phyloP scores from a whole-genome alignment of 495 filamentous ascomycete genomes.

The Annulohypoxylon stygium region DNA sequence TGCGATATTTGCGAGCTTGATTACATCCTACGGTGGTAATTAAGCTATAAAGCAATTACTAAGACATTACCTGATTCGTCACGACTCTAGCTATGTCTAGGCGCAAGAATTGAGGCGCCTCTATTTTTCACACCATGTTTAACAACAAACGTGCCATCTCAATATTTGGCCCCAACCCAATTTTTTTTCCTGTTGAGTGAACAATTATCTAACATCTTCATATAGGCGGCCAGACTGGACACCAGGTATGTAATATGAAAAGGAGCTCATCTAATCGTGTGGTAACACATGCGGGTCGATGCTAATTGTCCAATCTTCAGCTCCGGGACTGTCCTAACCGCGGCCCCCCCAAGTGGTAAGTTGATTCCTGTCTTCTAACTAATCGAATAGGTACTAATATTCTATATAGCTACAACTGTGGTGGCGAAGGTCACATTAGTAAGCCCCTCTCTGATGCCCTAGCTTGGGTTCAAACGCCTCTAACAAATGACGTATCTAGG shows the following conservation, averaged over 20 bases:
- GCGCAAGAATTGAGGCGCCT: neutral
- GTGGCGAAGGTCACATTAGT: conserved; percentile 90
- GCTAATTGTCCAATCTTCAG: conserved; percentile 57
- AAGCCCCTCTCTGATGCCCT: conserved; percentile 50
- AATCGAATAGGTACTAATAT: conserved; percentile 19
- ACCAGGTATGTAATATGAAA: conserved; percentile 59
- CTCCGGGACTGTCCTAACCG: conserved; percentile 96
- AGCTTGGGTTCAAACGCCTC: neutral
- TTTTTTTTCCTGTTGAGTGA: conserved; percentile 35
- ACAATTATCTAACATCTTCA: conserved; percentile 59
- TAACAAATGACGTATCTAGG: conserved; percentile 59
- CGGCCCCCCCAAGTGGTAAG: conserved; percentile 89
- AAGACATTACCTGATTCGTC: neutral
- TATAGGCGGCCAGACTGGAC: conserved; percentile 63
- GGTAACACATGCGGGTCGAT: neutral
- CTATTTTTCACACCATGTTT: neutral
- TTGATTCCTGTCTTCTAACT: conserved; percentile 24
- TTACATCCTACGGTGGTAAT: conserved; percentile 13
- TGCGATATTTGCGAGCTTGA: neutral
- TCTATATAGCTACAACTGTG: conserved; percentile 60
- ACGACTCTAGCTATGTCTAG: neutral
- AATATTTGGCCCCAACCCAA: neutral
- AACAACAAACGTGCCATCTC: neutral
- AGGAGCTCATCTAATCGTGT: neutral
- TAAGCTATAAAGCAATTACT: conserved; percentile 4